These are phyloP conservation scores for Xylaria curta DNA, from an alignment of 495 filamentous ascomycete genomes.

Conservation along the genomic window DNA sequence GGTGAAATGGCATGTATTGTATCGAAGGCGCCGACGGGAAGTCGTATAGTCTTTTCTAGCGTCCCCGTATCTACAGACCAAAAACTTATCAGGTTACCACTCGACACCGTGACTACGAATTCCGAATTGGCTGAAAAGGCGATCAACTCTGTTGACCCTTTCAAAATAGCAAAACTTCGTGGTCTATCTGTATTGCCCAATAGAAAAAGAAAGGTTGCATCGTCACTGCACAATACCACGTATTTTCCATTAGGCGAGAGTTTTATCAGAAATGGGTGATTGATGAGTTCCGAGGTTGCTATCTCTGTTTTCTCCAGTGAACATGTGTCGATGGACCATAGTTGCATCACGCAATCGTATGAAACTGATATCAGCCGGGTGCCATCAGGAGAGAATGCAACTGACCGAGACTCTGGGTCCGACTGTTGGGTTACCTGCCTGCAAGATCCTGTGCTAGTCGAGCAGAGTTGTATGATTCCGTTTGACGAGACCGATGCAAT, in stretches of 20 bases:
- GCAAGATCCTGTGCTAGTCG: background rate
- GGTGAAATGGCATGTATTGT: background rate
- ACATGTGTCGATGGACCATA: background rate
- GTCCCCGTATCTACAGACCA: background rate
- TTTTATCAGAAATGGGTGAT: too few relatives aligned
- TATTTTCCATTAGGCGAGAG: background rate
- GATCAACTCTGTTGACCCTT: background rate
- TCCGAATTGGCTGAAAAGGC: background rate
- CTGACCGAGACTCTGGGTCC: background rate
- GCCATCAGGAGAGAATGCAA: background rate
- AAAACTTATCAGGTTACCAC: background rate
- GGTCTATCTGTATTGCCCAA: too few relatives aligned
- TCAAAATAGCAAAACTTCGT: too few relatives aligned
- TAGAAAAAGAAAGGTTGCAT: too few relatives aligned
- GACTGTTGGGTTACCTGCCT: background rate
- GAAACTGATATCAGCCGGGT: background rate
- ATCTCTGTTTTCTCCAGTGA: background rate
- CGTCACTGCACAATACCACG: background rate
- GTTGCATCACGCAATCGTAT: background rate
- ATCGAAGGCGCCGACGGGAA: background rate
- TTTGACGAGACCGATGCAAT: background rate
- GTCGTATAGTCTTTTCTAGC: background rate
- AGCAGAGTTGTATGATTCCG: background rate
- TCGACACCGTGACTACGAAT: background rate
- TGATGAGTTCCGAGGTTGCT: accelerated